phyloP scores from a whole-genome alignment of 352 stramenopile genomes.

The Hyphochytrium catenoides region DNA sequence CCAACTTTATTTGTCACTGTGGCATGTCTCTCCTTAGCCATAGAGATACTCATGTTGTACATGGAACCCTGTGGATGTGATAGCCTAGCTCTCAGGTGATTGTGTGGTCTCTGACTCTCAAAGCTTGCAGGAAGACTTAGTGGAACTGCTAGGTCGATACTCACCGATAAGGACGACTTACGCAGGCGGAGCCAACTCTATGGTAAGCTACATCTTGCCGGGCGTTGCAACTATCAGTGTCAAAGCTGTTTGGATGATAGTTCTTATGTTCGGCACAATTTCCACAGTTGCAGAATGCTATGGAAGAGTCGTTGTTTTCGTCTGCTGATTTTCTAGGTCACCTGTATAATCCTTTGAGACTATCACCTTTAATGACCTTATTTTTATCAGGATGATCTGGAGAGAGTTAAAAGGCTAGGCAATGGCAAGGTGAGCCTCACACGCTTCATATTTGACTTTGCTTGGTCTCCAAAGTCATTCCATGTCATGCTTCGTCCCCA shows the following conservation, averaged over 20 bases:
- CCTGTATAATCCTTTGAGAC: background rate
- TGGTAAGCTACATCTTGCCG: constrained; percentile 39
- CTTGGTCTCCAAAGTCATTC: no score
- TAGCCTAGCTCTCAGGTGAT: background rate
- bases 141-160: constrained; percentile 65
- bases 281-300: no score
- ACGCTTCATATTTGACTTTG: no score
- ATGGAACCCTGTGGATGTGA: background rate
- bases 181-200: constrained; percentile 71
- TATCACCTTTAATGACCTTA: constrained; percentile 1
- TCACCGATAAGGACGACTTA: constrained; percentile 90
- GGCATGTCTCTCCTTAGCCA: background rate
- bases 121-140: constrained; percentile 73
- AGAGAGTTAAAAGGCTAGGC: constrained; percentile 75
- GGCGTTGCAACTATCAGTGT: no score
- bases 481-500: no score
- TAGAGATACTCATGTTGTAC: background rate
- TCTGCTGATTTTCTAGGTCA: background rate
- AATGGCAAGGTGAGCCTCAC: constrained; percentile 32
- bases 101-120: no score
- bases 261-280: no score
- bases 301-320: no score
- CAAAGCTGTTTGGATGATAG: no score
- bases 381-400: constrained; percentile 54
- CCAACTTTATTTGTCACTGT: background rate